These are phyloP conservation scores for Flueggea neowawraea DNA, from an alignment of 441 rosid genomes.

Conservation along the genomic window DNA sequence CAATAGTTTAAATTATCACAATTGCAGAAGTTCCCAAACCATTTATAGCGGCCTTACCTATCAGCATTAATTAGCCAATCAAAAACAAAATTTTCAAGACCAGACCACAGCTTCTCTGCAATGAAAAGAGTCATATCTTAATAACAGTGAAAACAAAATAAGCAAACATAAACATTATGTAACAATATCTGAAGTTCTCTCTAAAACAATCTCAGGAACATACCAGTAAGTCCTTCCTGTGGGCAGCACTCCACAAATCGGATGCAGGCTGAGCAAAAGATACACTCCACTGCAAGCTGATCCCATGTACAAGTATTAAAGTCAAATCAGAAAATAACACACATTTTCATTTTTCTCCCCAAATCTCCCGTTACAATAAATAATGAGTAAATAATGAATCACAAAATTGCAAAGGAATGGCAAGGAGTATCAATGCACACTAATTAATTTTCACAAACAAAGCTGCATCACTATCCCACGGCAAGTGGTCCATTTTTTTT, in stretches of 20 bases:
- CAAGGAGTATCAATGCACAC: too few relatives aligned
- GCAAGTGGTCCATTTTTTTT: too few relatives aligned
- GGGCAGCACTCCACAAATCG: slow-evolving; percentile 99
- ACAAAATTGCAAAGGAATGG: too few relatives aligned
- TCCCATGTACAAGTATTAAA: slow-evolving; percentile 19
- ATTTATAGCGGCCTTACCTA: slow-evolving; percentile 50
- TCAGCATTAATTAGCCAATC: slow-evolving; percentile 99
- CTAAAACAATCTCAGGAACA: slow-evolving; percentile 20
- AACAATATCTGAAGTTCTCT: slow-evolving; percentile 1
- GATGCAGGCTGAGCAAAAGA: slow-evolving; percentile 99
- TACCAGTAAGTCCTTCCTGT: slow-evolving; percentile 98
- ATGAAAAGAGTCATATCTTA: slow-evolving; percentile 18
- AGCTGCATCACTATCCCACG: too few relatives aligned
- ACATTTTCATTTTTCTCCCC: neutral
- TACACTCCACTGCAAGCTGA: slow-evolving; percentile 99
- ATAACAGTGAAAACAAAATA: slow-evolving; percentile 15
- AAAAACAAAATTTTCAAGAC: slow-evolving; percentile 98
- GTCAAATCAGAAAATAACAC: slow-evolving; percentile 15
- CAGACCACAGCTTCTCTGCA: slow-evolving; percentile 99
- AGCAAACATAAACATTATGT: slow-evolving; percentile 11
- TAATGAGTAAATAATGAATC: too few relatives aligned
- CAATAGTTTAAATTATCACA: slow-evolving; percentile 5
- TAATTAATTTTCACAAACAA: too few relatives aligned
- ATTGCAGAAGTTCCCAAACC: slow-evolving; percentile 17
- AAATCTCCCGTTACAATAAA: too few relatives aligned